Base-by-base conservation (phyloP, 352 stramenopile genomes). In the Phytophthora ramorum region DNA sequence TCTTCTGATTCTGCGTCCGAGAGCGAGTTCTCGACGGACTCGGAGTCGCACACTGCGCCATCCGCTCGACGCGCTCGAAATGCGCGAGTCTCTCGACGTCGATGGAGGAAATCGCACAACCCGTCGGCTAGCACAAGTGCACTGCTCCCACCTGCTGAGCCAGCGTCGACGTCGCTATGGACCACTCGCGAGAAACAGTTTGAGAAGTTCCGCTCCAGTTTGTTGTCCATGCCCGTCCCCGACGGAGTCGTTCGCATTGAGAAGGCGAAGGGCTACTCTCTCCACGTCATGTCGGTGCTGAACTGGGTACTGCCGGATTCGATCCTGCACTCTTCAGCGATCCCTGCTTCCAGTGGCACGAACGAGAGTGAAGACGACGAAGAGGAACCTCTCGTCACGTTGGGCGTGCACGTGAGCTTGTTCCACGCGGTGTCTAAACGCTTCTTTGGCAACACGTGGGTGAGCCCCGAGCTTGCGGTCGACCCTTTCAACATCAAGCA, bases 381-480 rank as follows among this genome's bases (percentile, higher is more conserved):
- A 32, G 75, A 79, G 10, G 71, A 90, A 16, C 72, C 82, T 1
- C 49, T 87, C 1, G 58, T 92, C 17, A 90, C 87, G 7, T 71
- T 95, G 14, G 84, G 88, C 10, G 76, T 94, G 0, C 89, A 96
- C 24, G 77, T 98, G 57, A 96, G 88, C 52, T 83, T 98, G 48
- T 98, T 97, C 65, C 92, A 98, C 56, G 55, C 78, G 1, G 32
- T 67, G 2, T 87, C 87, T 0, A 92, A 91, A 63, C 80, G 91
- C 10, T 98, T 98, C 70, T 98, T 97, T 61, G 94, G 94, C 3
- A 97, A 96, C 37, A 98, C 94, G 35, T 98, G 87, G 87, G 88
- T 87, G 2, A 95, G 78, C 51, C 79, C 85, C 1, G 85, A 93
- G 58, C 63, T 94, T 14, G 62, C 66, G 3, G 54, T 89, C 24